These are phyloP conservation scores for Eragrostis curvula DNA, from an alignment of 176 grass and related monocot species.

Conservation along the genomic window DNA sequence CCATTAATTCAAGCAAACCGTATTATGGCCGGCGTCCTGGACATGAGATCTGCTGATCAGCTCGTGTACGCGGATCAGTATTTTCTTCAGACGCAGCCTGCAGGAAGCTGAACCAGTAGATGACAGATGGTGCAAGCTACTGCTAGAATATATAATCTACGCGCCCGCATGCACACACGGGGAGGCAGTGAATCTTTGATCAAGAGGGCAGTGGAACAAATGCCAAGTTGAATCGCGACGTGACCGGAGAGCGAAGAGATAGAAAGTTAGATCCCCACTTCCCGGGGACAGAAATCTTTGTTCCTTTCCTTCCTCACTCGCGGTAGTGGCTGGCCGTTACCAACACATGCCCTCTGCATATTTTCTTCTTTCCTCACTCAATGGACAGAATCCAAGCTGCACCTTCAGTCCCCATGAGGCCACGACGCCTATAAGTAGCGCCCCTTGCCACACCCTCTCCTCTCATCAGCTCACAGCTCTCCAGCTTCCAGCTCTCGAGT, in stretches of 20 bases:
- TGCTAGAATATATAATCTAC: too few relatives aligned
- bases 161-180: neutral
- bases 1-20: too few relatives aligned
- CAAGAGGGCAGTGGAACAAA: slow-evolving; percentile 13
- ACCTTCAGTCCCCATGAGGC: neutral
- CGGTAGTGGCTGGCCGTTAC: too few relatives aligned
- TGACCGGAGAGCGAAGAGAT: slow-evolving; percentile 39
- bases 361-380: neutral
- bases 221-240: slow-evolving; percentile 35
- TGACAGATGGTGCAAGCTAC: too few relatives aligned
- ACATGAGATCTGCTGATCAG: too few relatives aligned
- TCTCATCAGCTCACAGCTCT: slow-evolving; percentile 3
- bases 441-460: neutral
- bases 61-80: too few relatives aligned
- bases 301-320: slow-evolving; percentile 20
- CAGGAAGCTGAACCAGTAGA: too few relatives aligned
- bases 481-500: neutral
- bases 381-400: neutral
- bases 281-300: slow-evolving; percentile 50
- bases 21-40: too few relatives aligned
- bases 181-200: slow-evolving; percentile 24
- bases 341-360: too few relatives aligned
- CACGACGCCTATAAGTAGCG: slow-evolving; percentile 41
- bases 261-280: slow-evolving; percentile 60
- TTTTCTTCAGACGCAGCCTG: too few relatives aligned